Evolutionary conservation across 73 alveolate species (phyloP).

Genomic region (Tetrahymena thermophila): DNA sequence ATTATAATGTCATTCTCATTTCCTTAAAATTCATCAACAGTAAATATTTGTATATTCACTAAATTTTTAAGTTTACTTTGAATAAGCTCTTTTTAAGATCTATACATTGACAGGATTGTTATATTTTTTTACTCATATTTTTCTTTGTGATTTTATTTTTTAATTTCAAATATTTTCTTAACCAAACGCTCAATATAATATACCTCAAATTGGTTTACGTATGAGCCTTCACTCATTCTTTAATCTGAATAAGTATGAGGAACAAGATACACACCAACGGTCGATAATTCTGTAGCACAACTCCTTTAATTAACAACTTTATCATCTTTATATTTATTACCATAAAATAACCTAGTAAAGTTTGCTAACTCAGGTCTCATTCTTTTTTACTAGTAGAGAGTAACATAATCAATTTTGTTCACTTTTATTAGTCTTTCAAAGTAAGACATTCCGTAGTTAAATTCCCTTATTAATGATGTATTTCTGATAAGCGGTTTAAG

Average conservation of each 20-base stretch:
- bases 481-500: slow-evolving; percentile 59
- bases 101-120: slow-evolving; percentile 71
- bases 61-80: not conserved
- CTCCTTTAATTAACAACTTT: slow-evolving; percentile 1
- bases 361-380: slow-evolving; percentile 78
- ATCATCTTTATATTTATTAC: slow-evolving; percentile 48
- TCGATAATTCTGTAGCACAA: slow-evolving; percentile 26
- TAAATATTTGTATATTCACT: not conserved
- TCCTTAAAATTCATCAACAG: slow-evolving; percentile 38
- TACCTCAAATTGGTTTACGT: slow-evolving; percentile 66
- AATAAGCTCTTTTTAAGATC: slow-evolving; percentile 48
- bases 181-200: slow-evolving; percentile 49
- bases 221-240: slow-evolving; percentile 51
- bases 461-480: slow-evolving; percentile 47
- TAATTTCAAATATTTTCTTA: slow-evolving; percentile 46
- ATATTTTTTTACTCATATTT: slow-evolving; percentile 50
- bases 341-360: slow-evolving; percentile 66
- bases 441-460: slow-evolving; percentile 65
- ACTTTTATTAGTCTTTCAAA: slow-evolving; percentile 74
- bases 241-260: slow-evolving; percentile 57
- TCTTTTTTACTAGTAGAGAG: slow-evolving; percentile 71
- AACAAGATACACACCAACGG: slow-evolving; percentile 52
- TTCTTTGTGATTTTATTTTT: too few species aligned
- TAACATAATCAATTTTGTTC: slow-evolving; percentile 44
- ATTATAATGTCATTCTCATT: slow-evolving; percentile 29